Evolutionary conservation across 1,284 basidiomycete species (phyloP).

Genomic region (Neotropicomus parvogracilis): DNA sequence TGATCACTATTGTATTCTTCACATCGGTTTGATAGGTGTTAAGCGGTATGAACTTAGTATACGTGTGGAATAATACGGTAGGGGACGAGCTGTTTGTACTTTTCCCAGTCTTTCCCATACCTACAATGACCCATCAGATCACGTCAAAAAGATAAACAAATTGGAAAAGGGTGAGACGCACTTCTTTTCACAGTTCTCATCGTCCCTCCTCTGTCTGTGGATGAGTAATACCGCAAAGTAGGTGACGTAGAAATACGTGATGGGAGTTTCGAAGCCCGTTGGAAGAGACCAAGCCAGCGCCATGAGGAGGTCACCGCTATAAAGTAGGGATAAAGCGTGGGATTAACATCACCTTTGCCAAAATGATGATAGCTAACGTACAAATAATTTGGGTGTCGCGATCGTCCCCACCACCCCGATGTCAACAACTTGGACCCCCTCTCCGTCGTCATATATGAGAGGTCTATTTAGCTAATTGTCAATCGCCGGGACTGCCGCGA

Average conservation of each 20-base stretch:
- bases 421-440: conserved; percentile 89
- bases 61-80: conserved; percentile 88
- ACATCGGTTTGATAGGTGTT: not conserved
- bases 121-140: conserved; percentile 31
- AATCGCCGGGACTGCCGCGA: not conserved
- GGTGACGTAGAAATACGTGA: conserved; percentile 93
- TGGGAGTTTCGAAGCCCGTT: conserved; percentile 86
- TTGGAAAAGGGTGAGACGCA: conserved; percentile 34
- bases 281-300: conserved; percentile 92
- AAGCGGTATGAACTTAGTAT: conserved; percentile 42
- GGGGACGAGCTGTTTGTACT: conserved; percentile 81
- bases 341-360: not conserved
- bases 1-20: not conserved
- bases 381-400: conserved; percentile 93
- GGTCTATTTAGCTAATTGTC: conserved; percentile 43
- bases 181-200: conserved; percentile 90
- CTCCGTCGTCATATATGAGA: conserved; percentile 81
- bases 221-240: conserved; percentile 91
- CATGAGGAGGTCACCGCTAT: conserved; percentile 85
- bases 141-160: not conserved
- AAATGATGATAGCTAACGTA: conserved; percentile 37
- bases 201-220: conserved; percentile 89
- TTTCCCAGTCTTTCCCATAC: conserved; percentile 87
- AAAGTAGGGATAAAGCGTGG: not conserved
- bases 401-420: conserved; percentile 96